Base-by-base conservation (phyloP, 345 rosid genomes). In the Clausena lansium region DNA sequence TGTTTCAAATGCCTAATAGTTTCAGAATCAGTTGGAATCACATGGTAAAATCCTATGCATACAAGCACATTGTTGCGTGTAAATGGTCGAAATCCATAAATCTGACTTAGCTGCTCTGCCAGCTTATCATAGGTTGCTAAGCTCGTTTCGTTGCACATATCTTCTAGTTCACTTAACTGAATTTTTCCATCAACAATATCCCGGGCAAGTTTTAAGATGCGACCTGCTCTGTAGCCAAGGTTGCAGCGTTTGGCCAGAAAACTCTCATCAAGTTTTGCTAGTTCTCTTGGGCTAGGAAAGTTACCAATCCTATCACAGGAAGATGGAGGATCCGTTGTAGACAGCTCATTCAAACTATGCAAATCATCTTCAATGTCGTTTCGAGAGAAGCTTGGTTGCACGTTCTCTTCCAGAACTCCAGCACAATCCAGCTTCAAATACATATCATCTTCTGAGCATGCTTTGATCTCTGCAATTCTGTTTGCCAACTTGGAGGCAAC, bases 61-160 rank as follows among this genome's bases (percentile, higher is more conserved):
- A 87, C 79, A 13, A 89, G 84, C 74, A 85, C 88, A 82, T 89
- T 89, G 62, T 88, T 84, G 50, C 84, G 80, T 2, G 88, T 84
- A n/a, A 89, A 87, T 55, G 89, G 91, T 75, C 91, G 88, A 35
- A 86, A 85, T 57, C 91, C 91, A 76, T 89, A 67, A 17, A 83
- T 84, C 67, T 73, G 69, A 70, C 54, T 73, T 32, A 87, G 84
- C 71, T 71, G 80, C 77, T 80, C 81, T 15, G 78, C 71, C 64
- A 85, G 71, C 67, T 79, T 74, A 27, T n/a, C 45, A 39, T 87
- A 87, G 33, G 71, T 74, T 55, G 77, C 52, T 25, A 76, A 47
- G 81, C 79, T 77, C 10, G 25, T 78, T 25, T 75, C 77, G 20
- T 70, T 78, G 67, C 80, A 76, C 24, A 68, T 69, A 69, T 85